phyloP scores from a whole-genome alignment of 768 basidiomycete species.

The Rhodocollybia butyracea region DNA sequence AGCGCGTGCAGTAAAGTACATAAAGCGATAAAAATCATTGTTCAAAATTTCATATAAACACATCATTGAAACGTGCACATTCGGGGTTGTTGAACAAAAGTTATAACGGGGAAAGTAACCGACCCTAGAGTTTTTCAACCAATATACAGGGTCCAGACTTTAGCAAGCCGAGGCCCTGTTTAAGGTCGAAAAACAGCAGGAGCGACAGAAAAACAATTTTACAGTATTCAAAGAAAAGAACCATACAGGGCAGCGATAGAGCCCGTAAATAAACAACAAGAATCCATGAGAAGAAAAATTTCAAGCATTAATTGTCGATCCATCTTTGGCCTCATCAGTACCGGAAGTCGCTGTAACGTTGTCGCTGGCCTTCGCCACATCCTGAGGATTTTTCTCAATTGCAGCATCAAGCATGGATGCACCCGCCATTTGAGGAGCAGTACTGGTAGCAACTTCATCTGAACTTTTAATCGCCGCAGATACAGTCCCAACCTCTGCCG shows the following conservation, averaged over 20 bases:
- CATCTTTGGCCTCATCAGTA: neutral
- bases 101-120: neutral
- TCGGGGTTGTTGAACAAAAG: neutral
- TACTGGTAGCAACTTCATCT: neutral
- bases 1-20: no score
- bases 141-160: conserved; percentile 9
- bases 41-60: no score
- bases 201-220: neutral
- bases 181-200: conserved; percentile 6
- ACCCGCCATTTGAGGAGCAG: neutral
- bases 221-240: neutral
- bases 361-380: neutral
- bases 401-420: neutral
- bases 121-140: conserved; percentile 8
- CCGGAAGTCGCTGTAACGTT: neutral
- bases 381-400: neutral
- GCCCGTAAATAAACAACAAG: neutral
- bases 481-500: conserved; percentile 9
- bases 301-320: neutral
- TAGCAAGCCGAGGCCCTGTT: conserved; percentile 6
- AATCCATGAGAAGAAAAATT: neutral
- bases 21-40: no score
- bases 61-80: no score
- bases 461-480: neutral
- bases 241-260: no score